Evolutionary conservation across 2,329 filamentous ascomycete genomes (phyloP).

Genomic region (Fusarium virguliforme): DNA sequence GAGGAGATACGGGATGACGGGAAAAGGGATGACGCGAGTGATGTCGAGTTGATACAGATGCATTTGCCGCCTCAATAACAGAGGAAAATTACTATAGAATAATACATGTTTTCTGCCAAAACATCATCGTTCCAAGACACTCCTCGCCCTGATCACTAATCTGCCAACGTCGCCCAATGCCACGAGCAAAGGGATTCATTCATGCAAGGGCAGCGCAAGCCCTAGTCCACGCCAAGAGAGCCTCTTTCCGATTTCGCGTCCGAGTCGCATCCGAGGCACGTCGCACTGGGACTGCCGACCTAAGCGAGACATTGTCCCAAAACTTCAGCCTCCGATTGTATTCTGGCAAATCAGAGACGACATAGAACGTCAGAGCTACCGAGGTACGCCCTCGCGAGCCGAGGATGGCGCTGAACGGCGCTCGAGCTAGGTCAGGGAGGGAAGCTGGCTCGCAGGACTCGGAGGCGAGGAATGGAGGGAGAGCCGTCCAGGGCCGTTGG

Average conservation of each 20-base stretch:
- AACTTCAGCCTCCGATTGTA: background rate
- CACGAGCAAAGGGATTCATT: background rate
- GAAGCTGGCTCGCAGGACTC: background rate
- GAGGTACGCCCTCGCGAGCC: background rate
- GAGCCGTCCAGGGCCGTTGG: background rate
- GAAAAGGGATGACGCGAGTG: constrained; percentile 15
- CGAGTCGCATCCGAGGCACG: constrained; percentile 3
- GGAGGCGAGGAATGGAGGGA: background rate
- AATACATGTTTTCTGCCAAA: background rate
- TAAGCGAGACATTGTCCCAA: background rate
- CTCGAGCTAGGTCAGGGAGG: background rate
- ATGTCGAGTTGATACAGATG: constrained; percentile 26
- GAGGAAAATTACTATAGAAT: background rate
- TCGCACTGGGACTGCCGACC: background rate
- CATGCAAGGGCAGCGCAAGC: background rate
- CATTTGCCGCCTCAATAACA: background rate
- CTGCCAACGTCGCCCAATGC: background rate
- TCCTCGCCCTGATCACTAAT: background rate
- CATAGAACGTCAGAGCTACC: background rate
- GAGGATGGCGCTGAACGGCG: background rate
- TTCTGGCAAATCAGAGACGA: background rate
- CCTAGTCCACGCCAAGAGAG: background rate
- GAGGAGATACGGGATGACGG: constrained; percentile 12
- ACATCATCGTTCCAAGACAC: background rate
- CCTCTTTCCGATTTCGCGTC: constrained; percentile 1